Evolutionary conservation across 495 filamentous ascomycete species (phyloP).

Genomic region (Echria macrotheca): DNA sequence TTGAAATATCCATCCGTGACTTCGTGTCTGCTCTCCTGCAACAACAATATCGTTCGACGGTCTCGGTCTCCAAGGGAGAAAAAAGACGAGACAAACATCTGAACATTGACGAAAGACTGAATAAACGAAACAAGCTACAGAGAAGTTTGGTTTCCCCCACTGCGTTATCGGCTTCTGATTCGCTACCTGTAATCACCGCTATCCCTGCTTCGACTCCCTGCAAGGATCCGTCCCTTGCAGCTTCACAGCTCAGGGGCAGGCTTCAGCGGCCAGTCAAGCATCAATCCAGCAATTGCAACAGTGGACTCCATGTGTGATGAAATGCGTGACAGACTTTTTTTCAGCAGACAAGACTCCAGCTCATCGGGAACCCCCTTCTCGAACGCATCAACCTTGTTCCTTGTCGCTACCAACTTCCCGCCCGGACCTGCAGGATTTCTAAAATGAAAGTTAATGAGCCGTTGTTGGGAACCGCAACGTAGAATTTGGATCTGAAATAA

Average conservation of each 20-base stretch:
- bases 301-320: neutral
- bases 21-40: no score
- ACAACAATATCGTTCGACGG: no score
- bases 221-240: constrained; percentile 3
- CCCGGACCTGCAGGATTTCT: neutral
- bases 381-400: neutral
- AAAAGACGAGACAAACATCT: no score
- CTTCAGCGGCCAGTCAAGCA: neutral
- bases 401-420: no score
- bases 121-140: no score
- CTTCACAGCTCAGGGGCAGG: neutral
- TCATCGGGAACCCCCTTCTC: neutral
- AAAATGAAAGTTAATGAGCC: no score
- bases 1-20: no score
- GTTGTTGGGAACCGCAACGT: no score
- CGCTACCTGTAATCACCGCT: neutral
- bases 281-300: neutral
- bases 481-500: neutral
- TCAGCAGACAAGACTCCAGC: neutral
- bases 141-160: no score
- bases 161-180: neutral
- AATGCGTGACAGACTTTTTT: neutral
- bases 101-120: no score
- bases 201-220: no score
- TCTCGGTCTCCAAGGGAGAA: no score